Evolutionary conservation across 1,284 basidiomycete genomes (phyloP), one percentile per base, ranked within the genome.

Genomic region (Hemileccinum hortonii): DNA sequence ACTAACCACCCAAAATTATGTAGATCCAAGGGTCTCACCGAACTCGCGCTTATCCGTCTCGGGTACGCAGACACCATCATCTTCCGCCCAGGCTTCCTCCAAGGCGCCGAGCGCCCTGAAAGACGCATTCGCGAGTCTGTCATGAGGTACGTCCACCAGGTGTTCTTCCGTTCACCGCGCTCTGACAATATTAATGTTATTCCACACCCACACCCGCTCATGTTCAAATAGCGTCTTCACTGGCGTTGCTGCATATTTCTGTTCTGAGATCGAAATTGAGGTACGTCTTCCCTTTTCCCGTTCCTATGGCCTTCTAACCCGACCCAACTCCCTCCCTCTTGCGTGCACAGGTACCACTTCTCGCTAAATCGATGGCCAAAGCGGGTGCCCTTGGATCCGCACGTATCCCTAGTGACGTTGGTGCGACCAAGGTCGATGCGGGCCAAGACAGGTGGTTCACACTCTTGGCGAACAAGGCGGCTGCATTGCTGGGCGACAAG

Each of bases 41-140:
- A n/a, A n/a, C n/a, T n/a, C n/a, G n/a, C n/a, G n/a, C n/a, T n/a
- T n/a, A n/a, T n/a, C n/a, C n/a, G n/a, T n/a, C n/a, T n/a, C n/a
- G n/a, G n/a, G n/a, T n/a, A n/a, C n/a, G n/a, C n/a, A n/a, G n/a
- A n/a, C n/a, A n/a, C n/a, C n/a, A n/a, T n/a, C n/a, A n/a, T n/a
- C n/a, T n/a, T n/a, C n/a, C n/a, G n/a, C 16, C 88, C 90, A 0
- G 82, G 67, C 0, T 58, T 77, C 22, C 69, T 92, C 6, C 70
- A 67, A 9, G 75, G 78, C 0, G 69, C 75, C 0, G 55, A 75
- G 12, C 69, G 81, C 8, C 22, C 63, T 2, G 74, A 82, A 3
- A 35, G 40, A 1, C 69, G 81, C 15, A 14, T 75, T 0, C 58
- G 53, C 0, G 84, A 86, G 58, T 63, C 52, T 1, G 52, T 80